Percentiles rank a stretch among this genome's conserved stretches.
Conservation (phyloP, 768 basidiomycete genomes). For the Suillus spraguei region DNA sequence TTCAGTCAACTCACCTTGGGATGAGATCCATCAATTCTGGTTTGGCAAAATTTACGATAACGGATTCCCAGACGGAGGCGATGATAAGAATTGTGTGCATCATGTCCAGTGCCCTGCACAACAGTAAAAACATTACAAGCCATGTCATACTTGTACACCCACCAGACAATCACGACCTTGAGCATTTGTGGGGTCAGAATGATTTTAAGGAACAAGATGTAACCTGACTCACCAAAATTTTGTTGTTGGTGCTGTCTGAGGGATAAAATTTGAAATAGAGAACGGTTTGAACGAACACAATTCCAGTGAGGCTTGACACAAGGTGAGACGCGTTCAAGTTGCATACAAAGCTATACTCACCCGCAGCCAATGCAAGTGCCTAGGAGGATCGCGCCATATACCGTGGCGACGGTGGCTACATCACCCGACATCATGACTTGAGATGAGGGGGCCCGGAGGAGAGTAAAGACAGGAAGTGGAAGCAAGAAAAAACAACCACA, state of each 20-base stretch:
- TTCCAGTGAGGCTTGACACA: constrained; percentile 28
- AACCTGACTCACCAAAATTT: constrained; percentile 26
- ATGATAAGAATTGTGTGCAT: constrained; percentile 33
- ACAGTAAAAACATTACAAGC: not conserved
- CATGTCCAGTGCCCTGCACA: constrained; percentile 25
- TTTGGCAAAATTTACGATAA: constrained; percentile 27
- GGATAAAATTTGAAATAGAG: constrained; percentile 36
- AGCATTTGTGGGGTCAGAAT: not conserved
- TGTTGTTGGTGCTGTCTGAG: constrained; percentile 27
- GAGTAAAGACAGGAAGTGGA: constrained; percentile 35
- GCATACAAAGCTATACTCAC: constrained; percentile 16
- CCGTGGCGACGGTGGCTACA: constrained; percentile 32
- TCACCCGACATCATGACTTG: constrained; percentile 28
- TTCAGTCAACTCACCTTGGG: constrained; percentile 25
- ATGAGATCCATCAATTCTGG: constrained; percentile 31
- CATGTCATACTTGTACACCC: not conserved
- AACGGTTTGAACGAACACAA: constrained; percentile 34
- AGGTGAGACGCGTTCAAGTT: constrained; percentile 2
- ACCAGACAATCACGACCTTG: constrained; percentile 32
- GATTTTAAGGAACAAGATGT: not conserved
- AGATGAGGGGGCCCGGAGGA: not conserved
- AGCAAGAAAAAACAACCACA: constrained; percentile 18
- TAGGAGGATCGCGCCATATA: constrained; percentile 34
- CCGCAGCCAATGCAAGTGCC: constrained; percentile 33
- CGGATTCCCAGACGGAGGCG: constrained; percentile 26